Evolutionary conservation across 345 rosid genomes (phyloP).

Genomic region (Reutealis trisperma): DNA sequence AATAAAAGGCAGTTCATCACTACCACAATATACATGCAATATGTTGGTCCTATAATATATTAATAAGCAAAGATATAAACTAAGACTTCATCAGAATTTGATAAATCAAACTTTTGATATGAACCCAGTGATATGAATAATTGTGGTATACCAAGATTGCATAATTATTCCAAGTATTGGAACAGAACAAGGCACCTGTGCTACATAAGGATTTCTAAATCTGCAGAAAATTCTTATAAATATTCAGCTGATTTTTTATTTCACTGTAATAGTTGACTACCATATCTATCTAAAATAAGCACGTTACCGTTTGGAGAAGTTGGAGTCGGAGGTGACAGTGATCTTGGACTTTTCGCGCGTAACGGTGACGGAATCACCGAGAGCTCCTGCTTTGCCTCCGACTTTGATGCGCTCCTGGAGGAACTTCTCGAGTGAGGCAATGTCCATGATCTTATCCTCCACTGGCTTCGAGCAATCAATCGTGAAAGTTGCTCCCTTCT

Average conservation of each 20-base stretch:
- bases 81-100: not conserved
- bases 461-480: constrained; percentile 77
- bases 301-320: constrained; percentile 68
- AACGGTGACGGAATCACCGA: constrained; percentile 59
- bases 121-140: too few species aligned
- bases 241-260: not conserved
- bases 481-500: constrained; percentile 57
- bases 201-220: not conserved
- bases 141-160: not conserved
- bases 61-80: too few species aligned
- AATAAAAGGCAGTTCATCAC: not conserved
- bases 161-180: not conserved
- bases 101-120: too few species aligned
- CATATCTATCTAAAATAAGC: not conserved
- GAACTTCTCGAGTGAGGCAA: constrained; percentile 75
- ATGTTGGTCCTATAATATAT: too few species aligned
- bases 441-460: constrained; percentile 78
- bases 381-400: constrained; percentile 81
- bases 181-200: not conserved
- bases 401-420: constrained; percentile 85
- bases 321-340: constrained; percentile 55
- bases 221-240: not conserved
- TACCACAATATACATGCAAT: not conserved
- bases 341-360: constrained; percentile 54
- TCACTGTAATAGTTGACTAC: not conserved